Evolutionary conservation across 169 alveolate species (phyloP).

Genomic region (Plasmodium relictum): DNA sequence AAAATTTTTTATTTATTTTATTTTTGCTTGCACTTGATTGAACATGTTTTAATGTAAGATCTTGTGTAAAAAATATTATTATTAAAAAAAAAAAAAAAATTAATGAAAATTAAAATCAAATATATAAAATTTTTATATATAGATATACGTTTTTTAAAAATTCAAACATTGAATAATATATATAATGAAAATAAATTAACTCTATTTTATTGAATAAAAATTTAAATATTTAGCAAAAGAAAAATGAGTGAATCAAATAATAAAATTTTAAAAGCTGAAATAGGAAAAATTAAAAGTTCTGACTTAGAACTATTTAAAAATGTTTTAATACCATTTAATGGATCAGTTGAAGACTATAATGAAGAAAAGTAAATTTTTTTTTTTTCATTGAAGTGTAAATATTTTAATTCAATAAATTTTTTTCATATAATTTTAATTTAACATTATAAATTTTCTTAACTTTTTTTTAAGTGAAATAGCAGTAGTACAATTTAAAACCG

Average conservation of each 20-base stretch:
- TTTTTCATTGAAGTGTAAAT: background rate
- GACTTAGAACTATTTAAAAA: constrained; percentile 60
- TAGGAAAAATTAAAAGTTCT: constrained; percentile 35
- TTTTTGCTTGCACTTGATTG: too few species aligned
- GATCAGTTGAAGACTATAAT: constrained; percentile 41
- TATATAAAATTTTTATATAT: background rate
- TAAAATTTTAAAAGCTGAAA: constrained; percentile 49
- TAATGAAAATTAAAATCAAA: background rate
- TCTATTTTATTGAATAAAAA: constrained; percentile 7
- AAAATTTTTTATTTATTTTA: too few species aligned
- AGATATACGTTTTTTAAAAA: background rate
- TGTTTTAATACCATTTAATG: constrained; percentile 54
- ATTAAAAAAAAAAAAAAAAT: too few species aligned
- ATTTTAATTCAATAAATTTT: background rate
- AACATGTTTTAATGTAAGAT: too few species aligned
- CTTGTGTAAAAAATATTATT: too few species aligned
- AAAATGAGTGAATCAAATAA: constrained; percentile 68
- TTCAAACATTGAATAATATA: background rate
- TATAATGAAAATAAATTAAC: constrained; percentile 7
- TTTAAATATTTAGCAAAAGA: background rate
- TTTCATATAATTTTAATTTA: background rate
- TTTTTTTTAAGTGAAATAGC: constrained; percentile 40
- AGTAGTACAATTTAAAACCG: constrained; percentile 25
- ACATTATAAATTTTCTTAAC: background rate
- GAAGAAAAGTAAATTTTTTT: constrained; percentile 35